phyloP scores from a whole-genome alignment of 163 green algal species.

The Chlamydomonas reinhardtii region DNA sequence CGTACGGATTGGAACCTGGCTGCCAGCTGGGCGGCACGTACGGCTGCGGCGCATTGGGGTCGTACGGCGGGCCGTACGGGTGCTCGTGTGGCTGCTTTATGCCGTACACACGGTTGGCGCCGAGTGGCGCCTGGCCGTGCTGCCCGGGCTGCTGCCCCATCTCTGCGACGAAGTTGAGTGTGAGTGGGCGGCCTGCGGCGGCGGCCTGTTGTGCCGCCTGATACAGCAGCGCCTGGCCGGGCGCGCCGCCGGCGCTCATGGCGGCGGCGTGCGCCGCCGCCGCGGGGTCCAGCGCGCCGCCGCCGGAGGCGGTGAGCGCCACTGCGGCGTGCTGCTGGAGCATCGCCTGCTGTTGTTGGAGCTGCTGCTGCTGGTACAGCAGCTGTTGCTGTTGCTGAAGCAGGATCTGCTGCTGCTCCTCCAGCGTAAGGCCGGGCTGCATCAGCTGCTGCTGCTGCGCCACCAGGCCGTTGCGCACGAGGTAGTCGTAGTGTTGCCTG shows the following conservation, averaged over 20 bases:
- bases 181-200: background rate
- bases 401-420: background rate
- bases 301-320: too few species aligned
- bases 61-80: conserved; percentile 26
- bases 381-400: background rate
- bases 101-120: conserved; percentile 25
- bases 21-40: background rate
- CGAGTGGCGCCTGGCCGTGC: background rate
- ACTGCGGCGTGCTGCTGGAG: background rate
- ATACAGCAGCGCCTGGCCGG: background rate
- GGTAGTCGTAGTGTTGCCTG: conserved; percentile 14
- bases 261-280: too few species aligned
- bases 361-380: background rate
- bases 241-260: background rate
- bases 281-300: too few species aligned
- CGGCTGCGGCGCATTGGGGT: background rate
- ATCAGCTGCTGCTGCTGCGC: background rate
- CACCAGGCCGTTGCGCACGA: background rate
- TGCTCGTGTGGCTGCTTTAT: conserved; percentile 27
- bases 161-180: conserved; percentile 22
- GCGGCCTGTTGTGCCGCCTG: conserved; percentile 19
- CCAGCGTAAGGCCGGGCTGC: background rate
- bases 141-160: conserved; percentile 16
- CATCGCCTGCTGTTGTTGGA: background rate
- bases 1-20: conserved; percentile 36